Evolutionary conservation across 2,329 filamentous ascomycete species (phyloP).

Genomic region (Aspergillus piperis): DNA sequence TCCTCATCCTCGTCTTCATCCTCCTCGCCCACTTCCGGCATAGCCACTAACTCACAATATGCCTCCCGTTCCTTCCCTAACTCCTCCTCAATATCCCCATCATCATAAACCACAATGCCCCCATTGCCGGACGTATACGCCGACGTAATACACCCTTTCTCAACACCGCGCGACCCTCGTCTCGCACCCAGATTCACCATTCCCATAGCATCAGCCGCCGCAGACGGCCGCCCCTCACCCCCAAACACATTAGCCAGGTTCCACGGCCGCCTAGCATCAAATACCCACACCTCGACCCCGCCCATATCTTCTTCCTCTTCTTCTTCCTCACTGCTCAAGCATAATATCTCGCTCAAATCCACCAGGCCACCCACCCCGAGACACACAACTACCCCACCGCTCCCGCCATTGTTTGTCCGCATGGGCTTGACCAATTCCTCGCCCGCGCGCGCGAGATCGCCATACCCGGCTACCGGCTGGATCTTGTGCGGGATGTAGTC

Average conservation of each 20-base stretch:
- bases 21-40: constrained; percentile 84
- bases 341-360: constrained; percentile 78
- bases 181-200: constrained; percentile 42
- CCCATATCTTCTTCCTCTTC: constrained; percentile 64
- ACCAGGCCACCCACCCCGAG: constrained; percentile 90
- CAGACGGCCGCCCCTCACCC: constrained; percentile 54
- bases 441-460: constrained; percentile 78
- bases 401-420: constrained; percentile 81
- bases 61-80: constrained; percentile 73
- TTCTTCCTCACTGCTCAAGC: constrained; percentile 66
- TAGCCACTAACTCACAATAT: constrained; percentile 81
- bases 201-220: constrained; percentile 53
- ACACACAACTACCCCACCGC: constrained; percentile 86
- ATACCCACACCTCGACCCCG: constrained; percentile 92
- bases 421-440: constrained; percentile 78
- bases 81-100: constrained; percentile 90
- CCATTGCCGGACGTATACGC: constrained; percentile 76
- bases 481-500: constrained; percentile 99
- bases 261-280: constrained; percentile 91
- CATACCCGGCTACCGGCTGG: constrained; percentile 89
- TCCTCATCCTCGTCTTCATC: constrained; percentile 66
- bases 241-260: constrained; percentile 93
- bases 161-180: constrained; percentile 65
- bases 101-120: constrained; percentile 91
- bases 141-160: constrained; percentile 69